These are phyloP conservation scores for Diaporthe vaccinii DNA, from an alignment of 2,329 filamentous ascomycete genomes.

Conservation along the genomic window DNA sequence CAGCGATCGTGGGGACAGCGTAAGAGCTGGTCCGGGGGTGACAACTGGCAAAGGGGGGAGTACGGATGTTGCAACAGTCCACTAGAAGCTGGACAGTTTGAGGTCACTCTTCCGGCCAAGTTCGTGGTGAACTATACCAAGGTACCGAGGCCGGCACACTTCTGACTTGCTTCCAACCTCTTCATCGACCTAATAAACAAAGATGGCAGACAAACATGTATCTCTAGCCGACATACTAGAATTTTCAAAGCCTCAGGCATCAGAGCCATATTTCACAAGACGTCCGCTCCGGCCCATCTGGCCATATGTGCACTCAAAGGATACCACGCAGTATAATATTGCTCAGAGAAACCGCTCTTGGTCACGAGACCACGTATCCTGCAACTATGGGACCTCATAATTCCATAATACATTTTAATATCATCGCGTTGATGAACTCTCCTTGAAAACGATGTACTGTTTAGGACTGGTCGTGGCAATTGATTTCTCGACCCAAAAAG, in stretches of 20 bases:
- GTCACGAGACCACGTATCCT: no score
- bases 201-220: neutral
- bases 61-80: neutral
- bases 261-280: neutral
- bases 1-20: constrained; percentile 6
- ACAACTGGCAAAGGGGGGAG: neutral
- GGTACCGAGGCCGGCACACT: neutral
- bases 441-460: no score
- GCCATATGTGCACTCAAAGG: neutral
- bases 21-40: neutral
- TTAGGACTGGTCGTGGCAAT: no score
- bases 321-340: neutral
- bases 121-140: neutral
- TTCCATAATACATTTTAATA: no score
- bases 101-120: neutral
- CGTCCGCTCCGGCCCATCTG: neutral
- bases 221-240: neutral
- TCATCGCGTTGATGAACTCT: no score
- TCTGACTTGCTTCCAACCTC: neutral
- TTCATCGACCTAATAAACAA: neutral
- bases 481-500: no score
- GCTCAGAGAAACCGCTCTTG: neutral
- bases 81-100: neutral
- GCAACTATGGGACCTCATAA: no score
- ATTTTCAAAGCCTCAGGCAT: neutral